A percentile compares a stretch with the other conserved stretches of the same genome.
These are phyloP conservation scores for Penicillium verhagenii DNA, from an alignment of 495 filamentous ascomycete species.

Conservation along the genomic window DNA sequence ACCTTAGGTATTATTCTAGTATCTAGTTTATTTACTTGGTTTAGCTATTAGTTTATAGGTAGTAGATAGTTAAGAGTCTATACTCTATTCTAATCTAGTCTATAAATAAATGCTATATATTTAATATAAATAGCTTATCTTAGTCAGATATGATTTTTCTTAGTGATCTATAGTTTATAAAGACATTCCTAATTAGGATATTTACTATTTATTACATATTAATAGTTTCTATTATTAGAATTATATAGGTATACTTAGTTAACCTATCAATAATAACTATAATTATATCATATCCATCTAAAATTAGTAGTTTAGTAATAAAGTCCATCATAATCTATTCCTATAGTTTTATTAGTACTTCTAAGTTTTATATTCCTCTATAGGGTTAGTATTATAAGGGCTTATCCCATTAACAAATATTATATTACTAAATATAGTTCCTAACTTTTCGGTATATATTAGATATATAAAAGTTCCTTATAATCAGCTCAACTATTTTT, in stretches of 20 bases:
- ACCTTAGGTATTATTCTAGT: constrained; percentile 23
- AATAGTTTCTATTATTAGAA: too few relatives aligned
- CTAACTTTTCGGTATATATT: not conserved
- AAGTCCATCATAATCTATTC: too few relatives aligned
- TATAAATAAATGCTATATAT: not conserved
- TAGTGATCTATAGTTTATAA: not conserved
- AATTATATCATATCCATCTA: not conserved
- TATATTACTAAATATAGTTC: not conserved
- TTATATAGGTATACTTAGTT: not conserved
- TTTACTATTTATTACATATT: too few relatives aligned
- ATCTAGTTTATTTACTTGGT: constrained; percentile 22
- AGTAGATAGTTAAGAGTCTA: constrained; percentile 21
- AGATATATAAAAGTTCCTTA: too few relatives aligned
- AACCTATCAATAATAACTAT: not conserved
- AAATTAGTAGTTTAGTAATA: too few relatives aligned
- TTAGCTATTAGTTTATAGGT: constrained; percentile 30
- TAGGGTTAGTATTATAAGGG: not conserved
- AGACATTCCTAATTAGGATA: too few relatives aligned
- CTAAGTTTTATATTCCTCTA: too few relatives aligned
- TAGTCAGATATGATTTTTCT: not conserved
- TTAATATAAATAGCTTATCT: not conserved
- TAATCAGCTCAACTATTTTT: not conserved
- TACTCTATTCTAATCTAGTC: not conserved
- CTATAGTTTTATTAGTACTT: too few relatives aligned
- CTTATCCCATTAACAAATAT: not conserved